A percentile compares a stretch with the other conserved stretches of the same genome.
These are phyloP conservation scores for Lactarius trivialis DNA, from an alignment of 768 basidiomycete genomes.

Conservation along the genomic window DNA sequence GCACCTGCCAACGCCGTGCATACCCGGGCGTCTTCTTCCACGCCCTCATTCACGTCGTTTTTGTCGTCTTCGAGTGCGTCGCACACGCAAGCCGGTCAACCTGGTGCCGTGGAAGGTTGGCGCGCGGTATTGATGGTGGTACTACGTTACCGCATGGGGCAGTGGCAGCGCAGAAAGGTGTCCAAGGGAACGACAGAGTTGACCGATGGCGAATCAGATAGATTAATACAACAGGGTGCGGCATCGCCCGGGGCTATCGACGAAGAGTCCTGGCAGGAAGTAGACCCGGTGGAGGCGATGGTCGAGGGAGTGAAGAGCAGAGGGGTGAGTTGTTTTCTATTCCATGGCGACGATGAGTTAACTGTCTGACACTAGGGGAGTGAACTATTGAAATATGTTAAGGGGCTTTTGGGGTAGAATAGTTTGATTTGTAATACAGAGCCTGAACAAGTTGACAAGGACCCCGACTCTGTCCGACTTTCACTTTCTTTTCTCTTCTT, in stretches of 20 bases:
- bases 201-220: neutral
- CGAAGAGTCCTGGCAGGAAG: constrained; percentile 27
- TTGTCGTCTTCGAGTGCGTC: constrained; percentile 28
- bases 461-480: neutral
- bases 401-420: constrained; percentile 18
- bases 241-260: constrained; percentile 32
- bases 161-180: constrained; percentile 41
- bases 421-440: neutral
- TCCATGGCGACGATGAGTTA: neutral
- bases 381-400: constrained; percentile 23
- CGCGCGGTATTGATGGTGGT: constrained; percentile 67
- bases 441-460: neutral
- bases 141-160: constrained; percentile 56
- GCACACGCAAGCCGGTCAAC: constrained; percentile 29
- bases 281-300: constrained; percentile 61
- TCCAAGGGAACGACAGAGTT: constrained; percentile 18
- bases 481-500: neutral
- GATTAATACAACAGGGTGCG: neutral
- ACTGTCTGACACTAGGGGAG: constrained; percentile 38
- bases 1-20: constrained; percentile 12
- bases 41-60: constrained; percentile 28
- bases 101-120: constrained; percentile 64
- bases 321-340: constrained; percentile 41
- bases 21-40: constrained; percentile 12
- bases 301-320: constrained; percentile 66